Evolutionary conservation across 1,284 basidiomycete species (phyloP), one percentile per base, ranked within the genome.

Genomic region (Ganoderma boninense): DNA sequence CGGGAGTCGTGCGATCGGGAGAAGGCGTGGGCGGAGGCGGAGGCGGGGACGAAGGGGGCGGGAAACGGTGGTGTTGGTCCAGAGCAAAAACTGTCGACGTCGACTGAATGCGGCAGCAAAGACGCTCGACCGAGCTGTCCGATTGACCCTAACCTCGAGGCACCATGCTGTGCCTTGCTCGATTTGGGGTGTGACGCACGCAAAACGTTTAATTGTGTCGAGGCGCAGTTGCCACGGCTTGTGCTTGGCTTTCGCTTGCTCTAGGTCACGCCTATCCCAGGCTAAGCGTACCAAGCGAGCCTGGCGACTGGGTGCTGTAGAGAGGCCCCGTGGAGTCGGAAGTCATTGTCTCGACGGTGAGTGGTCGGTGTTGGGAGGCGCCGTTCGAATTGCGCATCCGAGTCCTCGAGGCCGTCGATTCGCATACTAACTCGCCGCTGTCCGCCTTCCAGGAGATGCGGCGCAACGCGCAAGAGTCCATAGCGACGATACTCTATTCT

Each of bases 151-250:
- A 70, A 73, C 71, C 71, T 67, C 43, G 18, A n/a, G 4, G 4
- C n/a, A 61, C 29, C 49, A 69, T 72, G 71, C 71, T 73, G 71
- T 73, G 69, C 69, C 10, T 46, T n/a, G 52, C 57, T 43, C 20
- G 64, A 49, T 42, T 44, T 20, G 40, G 59, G 16, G 32, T 20
- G 11, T 59, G 38, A 35, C 26, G 38, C 57, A 59, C 16, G 38
- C 57, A 59, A 59, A 32, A 59, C 13, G 57, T 54, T 54, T 23
- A 6, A 26, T 23, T 46, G 44, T 46, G 44, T 46, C 18, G 38
- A 40, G 38, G 44, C 44, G 23, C 20, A 11, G n/a, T 26, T 23
- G 23, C 49, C 18, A 18, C 35, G 29, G 35, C 5, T 6, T 18
- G 16, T n/a, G 26, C 29, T 35, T 23, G 56, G 32, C 56, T 13